Percentiles rank a stretch among this genome's conserved stretches.
These are phyloP conservation scores for Quercus ilex DNA, from an alignment of 306 rosid genomes.

Conservation along the genomic window DNA sequence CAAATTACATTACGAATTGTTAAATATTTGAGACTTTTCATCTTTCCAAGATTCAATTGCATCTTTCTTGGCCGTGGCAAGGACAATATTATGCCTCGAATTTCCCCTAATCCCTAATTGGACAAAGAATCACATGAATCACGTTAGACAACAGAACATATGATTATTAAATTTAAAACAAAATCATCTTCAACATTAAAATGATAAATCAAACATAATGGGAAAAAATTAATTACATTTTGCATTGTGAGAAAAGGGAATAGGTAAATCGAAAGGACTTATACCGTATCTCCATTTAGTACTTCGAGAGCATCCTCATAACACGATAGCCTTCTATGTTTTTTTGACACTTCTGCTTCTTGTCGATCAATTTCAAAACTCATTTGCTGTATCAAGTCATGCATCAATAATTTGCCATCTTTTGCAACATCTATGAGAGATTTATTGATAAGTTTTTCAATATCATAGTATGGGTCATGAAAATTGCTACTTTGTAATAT, in stretches of 20 bases:
- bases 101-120: background rate
- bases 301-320: conserved; percentile 29
- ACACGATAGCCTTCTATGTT: conserved; percentile 32
- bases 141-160: no score
- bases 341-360: conserved; percentile 1
- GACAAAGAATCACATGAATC: no score
- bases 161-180: no score
- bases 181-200: no score
- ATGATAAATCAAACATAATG: no score
- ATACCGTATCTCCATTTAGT: conserved; percentile 2
- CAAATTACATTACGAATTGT: conserved; percentile 16
- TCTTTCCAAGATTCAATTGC: conserved; percentile 1
- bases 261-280: background rate
- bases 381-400: conserved; percentile 34
- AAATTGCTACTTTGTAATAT: conserved; percentile 2
- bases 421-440: conserved; percentile 15
- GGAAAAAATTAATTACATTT: background rate
- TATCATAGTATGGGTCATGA: background rate
- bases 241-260: background rate
- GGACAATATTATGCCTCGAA: conserved; percentile 28
- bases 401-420: conserved; percentile 19
- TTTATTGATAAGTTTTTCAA: conserved; percentile 20
- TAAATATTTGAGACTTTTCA: conserved; percentile 27
- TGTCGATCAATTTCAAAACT: conserved; percentile 29
- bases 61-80: conserved; percentile 1